Base-by-base conservation (phyloP, 768 basidiomycete species). In the Russula abietina region DNA sequence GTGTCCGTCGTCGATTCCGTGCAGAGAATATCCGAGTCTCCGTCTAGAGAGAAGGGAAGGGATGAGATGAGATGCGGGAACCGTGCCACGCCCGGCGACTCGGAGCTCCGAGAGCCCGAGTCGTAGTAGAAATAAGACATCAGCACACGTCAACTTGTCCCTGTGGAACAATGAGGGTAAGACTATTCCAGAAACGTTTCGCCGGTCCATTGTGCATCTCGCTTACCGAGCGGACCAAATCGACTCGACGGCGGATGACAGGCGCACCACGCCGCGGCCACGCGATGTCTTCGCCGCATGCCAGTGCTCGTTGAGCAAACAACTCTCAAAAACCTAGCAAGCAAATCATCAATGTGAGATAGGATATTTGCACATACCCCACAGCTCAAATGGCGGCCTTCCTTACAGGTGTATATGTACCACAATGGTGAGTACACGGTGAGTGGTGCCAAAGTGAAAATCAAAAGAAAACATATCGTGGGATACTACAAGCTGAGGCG, bases 221-320 rank as follows among this genome's bases (percentile, higher is more conserved):
- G 26, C 74, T 71, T 58, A 78, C 71, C 3, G 77, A 78, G 55
- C 74, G 75, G 52, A 77, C 75, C 63, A 79, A 70, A 67, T 79
- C 77, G 56, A 92, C n/a, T n/a, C n/a, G 83, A 62, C 88, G 83
- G 62, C 88, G 87, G 11, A 92, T 81, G 56, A 91, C 85, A 0
- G 84, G n/a, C n/a, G n/a, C n/a, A n/a, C n/a, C 77, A 33, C 87
- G 81, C 89, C 89, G 91, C 36, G 85, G 85, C 83, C n/a, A 80
- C 74, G 14, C 87, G 83, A 68, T 91, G 88, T 52, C 77, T 76
- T 57, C 78, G 77, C 81, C n/a, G n/a, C n/a, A n/a, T n/a, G n/a
- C n/a, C n/a, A n/a, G 5, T 12, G 36, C 33, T 12, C 36, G 6
- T 36, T 1, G 36, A 36, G 36, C 12, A 36, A 36, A 14, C 36